A percentile compares a stretch with the other conserved stretches of the same genome.
phyloP scores from a whole-genome alignment of 2,329 filamentous ascomycete genomes.

The Paraconiothyrium brasiliense region DNA sequence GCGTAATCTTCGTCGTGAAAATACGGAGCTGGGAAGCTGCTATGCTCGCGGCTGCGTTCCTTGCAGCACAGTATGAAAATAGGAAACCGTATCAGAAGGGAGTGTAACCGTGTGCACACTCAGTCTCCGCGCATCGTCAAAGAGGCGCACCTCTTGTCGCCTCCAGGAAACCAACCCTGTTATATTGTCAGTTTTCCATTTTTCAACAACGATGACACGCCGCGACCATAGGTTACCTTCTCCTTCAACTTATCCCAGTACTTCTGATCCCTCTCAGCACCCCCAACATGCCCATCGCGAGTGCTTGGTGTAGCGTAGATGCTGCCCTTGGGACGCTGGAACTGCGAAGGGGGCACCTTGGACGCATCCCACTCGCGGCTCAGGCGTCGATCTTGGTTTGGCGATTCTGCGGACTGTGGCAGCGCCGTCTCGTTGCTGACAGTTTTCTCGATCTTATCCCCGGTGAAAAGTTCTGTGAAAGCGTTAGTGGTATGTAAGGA shows the following conservation, averaged over 20 bases:
- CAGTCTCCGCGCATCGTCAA: background rate
- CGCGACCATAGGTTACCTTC: constrained; percentile 37
- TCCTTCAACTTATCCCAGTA: constrained; percentile 66
- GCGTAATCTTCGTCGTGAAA: background rate
- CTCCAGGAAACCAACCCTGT: background rate
- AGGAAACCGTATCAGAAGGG: background rate
- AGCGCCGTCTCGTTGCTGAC: background rate
- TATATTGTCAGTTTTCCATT: background rate
- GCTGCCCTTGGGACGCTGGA: constrained; percentile 75
- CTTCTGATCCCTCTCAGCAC: constrained; percentile 58
- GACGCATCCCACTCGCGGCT: constrained; percentile 64
- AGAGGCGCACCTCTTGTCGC: background rate
- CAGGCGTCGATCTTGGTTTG: constrained; percentile 41
- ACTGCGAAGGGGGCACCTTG: constrained; percentile 72
- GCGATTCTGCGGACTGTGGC: constrained; percentile 3
- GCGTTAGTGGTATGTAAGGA: background rate
- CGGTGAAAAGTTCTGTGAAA: background rate
- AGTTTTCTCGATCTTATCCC: background rate
- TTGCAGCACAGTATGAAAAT: background rate
- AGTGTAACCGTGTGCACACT: background rate
- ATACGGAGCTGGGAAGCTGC: background rate
- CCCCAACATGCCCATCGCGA: constrained; percentile 71
- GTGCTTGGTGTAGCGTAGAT: constrained; percentile 73
- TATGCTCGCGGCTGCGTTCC: background rate
- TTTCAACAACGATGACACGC: too few species aligned